These are phyloP conservation scores for Nemophila menziesii DNA, from an alignment of 257 asterid species.

Conservation along the genomic window DNA sequence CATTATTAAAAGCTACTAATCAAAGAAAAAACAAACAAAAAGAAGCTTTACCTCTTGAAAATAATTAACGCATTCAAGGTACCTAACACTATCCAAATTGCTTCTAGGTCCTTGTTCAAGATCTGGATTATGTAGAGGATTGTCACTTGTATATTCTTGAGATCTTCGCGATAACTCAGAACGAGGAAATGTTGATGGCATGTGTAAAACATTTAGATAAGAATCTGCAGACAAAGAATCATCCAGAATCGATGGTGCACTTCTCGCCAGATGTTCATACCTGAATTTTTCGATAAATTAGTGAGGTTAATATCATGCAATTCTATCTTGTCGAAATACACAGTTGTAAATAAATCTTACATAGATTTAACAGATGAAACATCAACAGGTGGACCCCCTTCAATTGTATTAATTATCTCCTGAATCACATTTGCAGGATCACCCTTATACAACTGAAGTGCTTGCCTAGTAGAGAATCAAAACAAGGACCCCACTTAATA, in stretches of 20 bases:
- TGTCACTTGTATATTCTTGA: constrained; percentile 49
- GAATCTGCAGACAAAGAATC: constrained; percentile 99
- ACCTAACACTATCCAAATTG: constrained; percentile 85
- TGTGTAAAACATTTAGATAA: constrained; percentile 83
- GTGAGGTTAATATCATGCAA: no score
- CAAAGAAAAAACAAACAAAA: background rate
- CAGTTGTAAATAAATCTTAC: constrained; percentile 43
- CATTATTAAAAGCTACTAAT: no score
- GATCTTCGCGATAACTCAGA: constrained; percentile 82
- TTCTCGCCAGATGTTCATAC: constrained; percentile 91
- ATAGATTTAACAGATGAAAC: constrained; percentile 91
- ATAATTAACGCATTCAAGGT: constrained; percentile 72
- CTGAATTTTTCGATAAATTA: constrained; percentile 15
- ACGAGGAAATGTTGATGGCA: constrained; percentile 95
- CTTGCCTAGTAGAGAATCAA: constrained; percentile 53
- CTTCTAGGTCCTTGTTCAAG: constrained; percentile 79
- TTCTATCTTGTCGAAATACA: no score
- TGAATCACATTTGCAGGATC: constrained; percentile 64
- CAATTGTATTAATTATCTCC: constrained; percentile 83
- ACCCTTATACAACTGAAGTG: constrained; percentile 80
- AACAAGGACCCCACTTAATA: background rate
- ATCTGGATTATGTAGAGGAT: constrained; percentile 25
- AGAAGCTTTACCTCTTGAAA: constrained; percentile 69
- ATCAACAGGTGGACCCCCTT: constrained; percentile 96
- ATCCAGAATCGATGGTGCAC: constrained; percentile 91